Base-by-base conservation (phyloP, 2,329 filamentous ascomycete genomes). In the Aureobasidium melanogenum region DNA sequence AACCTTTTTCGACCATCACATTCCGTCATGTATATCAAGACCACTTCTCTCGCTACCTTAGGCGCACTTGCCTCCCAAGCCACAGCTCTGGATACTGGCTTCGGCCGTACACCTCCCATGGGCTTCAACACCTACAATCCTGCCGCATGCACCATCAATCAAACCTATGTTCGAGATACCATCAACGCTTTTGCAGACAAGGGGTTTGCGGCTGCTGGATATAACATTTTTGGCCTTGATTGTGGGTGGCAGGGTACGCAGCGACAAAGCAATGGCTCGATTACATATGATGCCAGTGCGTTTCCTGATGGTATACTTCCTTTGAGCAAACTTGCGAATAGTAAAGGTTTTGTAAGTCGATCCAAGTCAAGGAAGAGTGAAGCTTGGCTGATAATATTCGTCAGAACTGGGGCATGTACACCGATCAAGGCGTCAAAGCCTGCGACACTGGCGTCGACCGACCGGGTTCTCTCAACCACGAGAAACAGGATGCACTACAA, bases 321-420 rank as follows among this genome's bases (percentile, higher is more conserved):
- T 0, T 68, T 84, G 3, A 78, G 79, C 0, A 75, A 82, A 2
- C 79, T 75, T 36, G 75, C 83, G 2, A 80, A 82, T 41, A 70
- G 69, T 5, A 57, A 39, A 36, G 54, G 54, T 8, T 57, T 57
- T 38, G 54, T 57, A 10, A 36, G 54, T 47, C 12, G 12, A 7
- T 1, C 5, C 10, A 26, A 15, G 6, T 46, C n/a, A n/a, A 2
- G 5, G 7, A 17, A 8, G 7, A 15, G 12, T 26, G 12, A 3
- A 24, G 28, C 32, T 41, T 54, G 10, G 17, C 22, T 36, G 12
- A 39, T 34, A 8, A 2, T 17, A 8, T 6, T 8, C 1, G 10
- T n/a, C 65, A 84, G 15, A 74, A 79, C 32, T 83, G 82, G 64
- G 81, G 81, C 1, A 70, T 84, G n/a, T 84, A 84, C 63, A 82